Percentiles rank a stretch among this genome's conserved stretches.
Conservation (phyloP, 192 early-diverging fungal genomes). For the Coemansia reversa region DNA sequence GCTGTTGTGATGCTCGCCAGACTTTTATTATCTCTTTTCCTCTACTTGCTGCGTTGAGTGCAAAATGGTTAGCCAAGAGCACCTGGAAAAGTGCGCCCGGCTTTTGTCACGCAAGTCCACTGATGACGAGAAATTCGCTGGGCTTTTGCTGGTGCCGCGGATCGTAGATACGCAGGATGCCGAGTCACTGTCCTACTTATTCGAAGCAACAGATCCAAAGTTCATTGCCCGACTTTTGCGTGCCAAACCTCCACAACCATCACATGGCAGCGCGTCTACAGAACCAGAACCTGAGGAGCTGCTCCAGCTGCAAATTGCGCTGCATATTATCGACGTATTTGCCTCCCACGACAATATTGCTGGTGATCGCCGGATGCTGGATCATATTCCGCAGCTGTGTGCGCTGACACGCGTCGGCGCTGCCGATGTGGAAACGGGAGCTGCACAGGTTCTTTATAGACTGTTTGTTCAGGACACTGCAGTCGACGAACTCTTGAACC, state of each 20-base stretch:
- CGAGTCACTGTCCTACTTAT: slow-evolving; percentile 23
- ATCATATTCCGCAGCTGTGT: slow-evolving; percentile 36
- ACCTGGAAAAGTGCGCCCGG: slow-evolving; percentile 34
- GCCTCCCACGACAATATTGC: slow-evolving; percentile 34
- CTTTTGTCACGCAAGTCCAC: slow-evolving; percentile 44
- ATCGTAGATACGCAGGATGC: slow-evolving; percentile 33
- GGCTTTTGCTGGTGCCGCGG: slow-evolving; percentile 42
- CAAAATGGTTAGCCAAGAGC: background rate
- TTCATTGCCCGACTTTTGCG: slow-evolving; percentile 50
- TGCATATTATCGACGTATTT: slow-evolving; percentile 39
- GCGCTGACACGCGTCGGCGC: slow-evolving; percentile 8
- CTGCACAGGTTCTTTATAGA: slow-evolving; percentile 22
- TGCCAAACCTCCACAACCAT: slow-evolving; percentile 28
- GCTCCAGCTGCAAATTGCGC: slow-evolving; percentile 32
- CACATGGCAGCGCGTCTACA: background rate
- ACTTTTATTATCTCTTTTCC: background rate
- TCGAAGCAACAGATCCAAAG: slow-evolving; percentile 33
- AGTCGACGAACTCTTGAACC: slow-evolving; percentile 9
- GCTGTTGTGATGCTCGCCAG: no score
- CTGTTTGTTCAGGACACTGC: slow-evolving; percentile 27
- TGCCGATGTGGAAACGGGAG: slow-evolving; percentile 7
- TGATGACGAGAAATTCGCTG: slow-evolving; percentile 52
- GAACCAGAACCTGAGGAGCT: background rate
- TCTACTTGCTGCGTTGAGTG: background rate
- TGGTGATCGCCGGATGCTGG: slow-evolving; percentile 19